Evolutionary conservation across 495 filamentous ascomycete species (phyloP).

Genomic region (Lasiosphaeria miniovina): DNA sequence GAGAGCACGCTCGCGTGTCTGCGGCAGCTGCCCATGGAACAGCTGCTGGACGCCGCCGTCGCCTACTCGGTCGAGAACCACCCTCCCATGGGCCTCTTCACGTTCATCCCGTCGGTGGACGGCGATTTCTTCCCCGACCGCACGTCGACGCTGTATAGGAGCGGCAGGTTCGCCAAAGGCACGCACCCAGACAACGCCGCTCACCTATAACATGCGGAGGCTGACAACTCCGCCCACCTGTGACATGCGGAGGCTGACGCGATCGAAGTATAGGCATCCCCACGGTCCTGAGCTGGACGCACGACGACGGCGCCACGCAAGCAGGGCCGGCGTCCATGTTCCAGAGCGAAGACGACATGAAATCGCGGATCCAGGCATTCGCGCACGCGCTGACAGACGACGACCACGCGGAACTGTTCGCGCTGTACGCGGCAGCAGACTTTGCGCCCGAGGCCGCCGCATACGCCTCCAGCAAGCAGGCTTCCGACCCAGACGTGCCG

Average conservation of each 20-base stretch:
- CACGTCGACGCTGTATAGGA: slow-evolving; percentile 18
- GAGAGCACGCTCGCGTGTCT: slow-evolving; percentile 33
- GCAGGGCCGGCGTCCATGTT: slow-evolving; percentile 17
- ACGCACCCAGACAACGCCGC: neutral
- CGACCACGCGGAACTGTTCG: slow-evolving; percentile 22
- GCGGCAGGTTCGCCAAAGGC: slow-evolving; percentile 29
- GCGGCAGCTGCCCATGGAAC: slow-evolving; percentile 27
- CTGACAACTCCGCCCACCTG: neutral
- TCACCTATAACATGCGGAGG: neutral
- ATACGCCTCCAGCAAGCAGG: slow-evolving; percentile 20
- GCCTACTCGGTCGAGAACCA: slow-evolving; percentile 24
- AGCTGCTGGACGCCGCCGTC: slow-evolving; percentile 27
- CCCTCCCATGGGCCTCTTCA: slow-evolving; percentile 21
- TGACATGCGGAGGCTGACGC: neutral
- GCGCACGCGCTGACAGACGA: slow-evolving; percentile 17
- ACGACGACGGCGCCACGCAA: slow-evolving; percentile 31
- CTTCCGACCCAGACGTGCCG: slow-evolving; percentile 19
- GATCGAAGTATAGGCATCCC: slow-evolving; percentile 20
- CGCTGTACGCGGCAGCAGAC: slow-evolving; percentile 21
- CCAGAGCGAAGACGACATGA: slow-evolving; percentile 22
- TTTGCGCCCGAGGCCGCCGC: slow-evolving; percentile 20
- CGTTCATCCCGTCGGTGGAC: slow-evolving; percentile 31
- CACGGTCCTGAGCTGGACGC: slow-evolving; percentile 29
- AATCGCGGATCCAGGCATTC: slow-evolving; percentile 12
- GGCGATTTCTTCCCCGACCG: slow-evolving; percentile 30